Conservation (phyloP, 208 protist species). For the Trypanosoma conorhini region DNA sequence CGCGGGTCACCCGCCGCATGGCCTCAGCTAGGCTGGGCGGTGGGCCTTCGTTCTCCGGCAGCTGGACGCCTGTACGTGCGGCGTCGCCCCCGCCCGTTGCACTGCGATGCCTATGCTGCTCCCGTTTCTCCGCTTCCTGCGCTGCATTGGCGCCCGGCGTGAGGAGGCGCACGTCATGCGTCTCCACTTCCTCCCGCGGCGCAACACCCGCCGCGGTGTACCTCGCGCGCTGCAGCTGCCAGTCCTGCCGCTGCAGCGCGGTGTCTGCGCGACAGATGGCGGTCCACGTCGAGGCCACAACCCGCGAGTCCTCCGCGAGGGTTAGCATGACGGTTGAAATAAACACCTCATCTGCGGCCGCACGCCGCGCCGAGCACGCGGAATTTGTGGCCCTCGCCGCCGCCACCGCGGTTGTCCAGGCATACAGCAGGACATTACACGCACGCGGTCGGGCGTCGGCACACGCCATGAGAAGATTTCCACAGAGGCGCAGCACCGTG, state of each 20-base stretch:
- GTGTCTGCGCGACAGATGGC: constrained; percentile 50
- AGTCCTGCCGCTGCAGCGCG: constrained; percentile 30
- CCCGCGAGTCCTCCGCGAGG: constrained; percentile 29
- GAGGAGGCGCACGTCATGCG: neutral
- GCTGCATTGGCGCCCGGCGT: neutral
- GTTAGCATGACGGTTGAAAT: constrained; percentile 38
- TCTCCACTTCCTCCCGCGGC: neutral
- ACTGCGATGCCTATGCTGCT: constrained; percentile 2
- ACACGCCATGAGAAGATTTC: constrained; percentile 34
- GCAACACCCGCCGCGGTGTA: constrained; percentile 1
- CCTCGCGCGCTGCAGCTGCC: constrained; percentile 25
- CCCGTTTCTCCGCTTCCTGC: constrained; percentile 5
- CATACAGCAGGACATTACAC: constrained; percentile 52
- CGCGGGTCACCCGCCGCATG: neutral
- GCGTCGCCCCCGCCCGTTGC: neutral
- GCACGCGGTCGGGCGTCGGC: constrained; percentile 22
- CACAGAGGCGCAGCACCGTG: constrained; percentile 28
- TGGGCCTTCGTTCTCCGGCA: neutral
- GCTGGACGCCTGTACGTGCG: neutral
- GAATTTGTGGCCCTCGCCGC: neutral
- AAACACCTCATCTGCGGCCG: constrained; percentile 28
- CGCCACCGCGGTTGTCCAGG: constrained; percentile 35
- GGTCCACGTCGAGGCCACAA: constrained; percentile 53
- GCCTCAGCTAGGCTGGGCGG: neutral
- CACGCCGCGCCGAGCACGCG: neutral